These are phyloP conservation scores for Apiotrichum veenhuisii DNA, from an alignment of 1,284 basidiomycete species.

Conservation along the genomic window DNA sequence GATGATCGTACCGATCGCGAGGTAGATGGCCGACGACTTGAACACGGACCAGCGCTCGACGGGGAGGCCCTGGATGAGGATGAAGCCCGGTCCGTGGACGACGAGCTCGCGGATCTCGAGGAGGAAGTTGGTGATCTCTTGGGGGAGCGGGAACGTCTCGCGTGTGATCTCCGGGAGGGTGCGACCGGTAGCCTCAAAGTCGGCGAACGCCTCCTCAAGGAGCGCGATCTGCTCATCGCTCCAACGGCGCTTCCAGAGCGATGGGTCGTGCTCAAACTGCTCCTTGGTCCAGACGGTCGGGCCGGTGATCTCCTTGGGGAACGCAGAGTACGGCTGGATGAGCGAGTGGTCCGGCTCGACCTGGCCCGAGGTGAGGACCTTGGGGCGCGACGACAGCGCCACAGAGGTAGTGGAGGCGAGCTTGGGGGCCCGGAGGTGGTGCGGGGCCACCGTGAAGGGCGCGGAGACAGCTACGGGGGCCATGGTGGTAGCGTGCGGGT, in stretches of 20 bases:
- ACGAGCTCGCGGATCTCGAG: conserved; percentile 26
- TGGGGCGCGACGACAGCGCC: not conserved
- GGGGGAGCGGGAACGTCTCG: conserved; percentile 18
- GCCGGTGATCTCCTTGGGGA: conserved; percentile 45
- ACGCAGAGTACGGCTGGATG: conserved; percentile 37
- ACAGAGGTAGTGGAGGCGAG: not conserved
- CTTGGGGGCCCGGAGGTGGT: not conserved
- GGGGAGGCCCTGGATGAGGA: conserved; percentile 50
- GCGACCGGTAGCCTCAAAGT: conserved; percentile 25
- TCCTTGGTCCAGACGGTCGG: conserved; percentile 38
- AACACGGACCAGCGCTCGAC: conserved; percentile 43
- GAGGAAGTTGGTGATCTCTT: conserved; percentile 18
- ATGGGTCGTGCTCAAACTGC: conserved; percentile 24
- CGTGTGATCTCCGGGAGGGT: conserved; percentile 30
- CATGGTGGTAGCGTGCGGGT: not conserved
- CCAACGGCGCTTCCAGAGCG: conserved; percentile 34
- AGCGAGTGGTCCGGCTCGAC: conserved; percentile 23
- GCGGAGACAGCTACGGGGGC: conserved; percentile 4
- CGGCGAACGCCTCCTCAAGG: conserved; percentile 31
- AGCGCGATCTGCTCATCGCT: conserved; percentile 29
- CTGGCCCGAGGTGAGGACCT: conserved; percentile 32
- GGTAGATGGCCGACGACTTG: conserved; percentile 47
- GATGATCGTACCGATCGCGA: conserved; percentile 47
- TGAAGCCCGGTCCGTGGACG: conserved; percentile 44
- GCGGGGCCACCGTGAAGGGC: not conserved